Evolutionary conservation across 176 grass and related monocot genomes (phyloP).

Genomic region (maize (Zea mays)): Zm-B73-REFERENCE-NAM-5.0 NC_050100.1:2314001-2314500

Average conservation of each 20-base stretch:
- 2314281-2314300: too few relatives aligned
- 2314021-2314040: slow-evolving; percentile 38
- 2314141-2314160: slow-evolving; percentile 93
- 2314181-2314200: slow-evolving; percentile 72
- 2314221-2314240: background rate
- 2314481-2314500: background rate
- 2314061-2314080: slow-evolving; percentile 85
- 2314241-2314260: background rate
- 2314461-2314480: background rate
- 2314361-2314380: too few relatives aligned
- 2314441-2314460: background rate
- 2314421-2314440: background rate
- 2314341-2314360: too few relatives aligned
- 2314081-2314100: slow-evolving; percentile 75
- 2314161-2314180: slow-evolving; percentile 89
- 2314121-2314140: slow-evolving; percentile 85
- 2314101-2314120: slow-evolving; percentile 63
- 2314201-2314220: background rate
- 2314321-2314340: too few relatives aligned
- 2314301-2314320: too few relatives aligned
- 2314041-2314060: slow-evolving; percentile 82
- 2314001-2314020: background rate
- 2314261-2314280: background rate
- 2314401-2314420: background rate
- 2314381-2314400: background rate